Conservation (phyloP, 495 filamentous ascomycete genomes). For the Parachaetomium inaequale region DNA sequence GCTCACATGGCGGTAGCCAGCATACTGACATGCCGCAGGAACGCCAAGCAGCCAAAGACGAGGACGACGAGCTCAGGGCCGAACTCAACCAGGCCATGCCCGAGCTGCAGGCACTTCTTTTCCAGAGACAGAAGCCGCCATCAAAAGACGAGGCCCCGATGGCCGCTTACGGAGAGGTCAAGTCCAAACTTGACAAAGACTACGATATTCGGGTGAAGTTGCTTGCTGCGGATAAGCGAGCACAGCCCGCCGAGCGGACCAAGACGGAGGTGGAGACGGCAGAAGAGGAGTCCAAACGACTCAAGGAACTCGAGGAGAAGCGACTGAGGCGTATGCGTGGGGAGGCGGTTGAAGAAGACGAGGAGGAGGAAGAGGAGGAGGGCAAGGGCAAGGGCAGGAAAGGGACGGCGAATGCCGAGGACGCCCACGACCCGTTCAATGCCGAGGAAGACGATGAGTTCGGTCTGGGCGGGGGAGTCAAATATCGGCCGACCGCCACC, state of each 20-base stretch:
- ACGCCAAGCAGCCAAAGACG: constrained; percentile 86
- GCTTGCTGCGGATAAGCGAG: constrained; percentile 75
- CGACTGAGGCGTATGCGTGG: constrained; percentile 71
- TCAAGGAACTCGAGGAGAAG: constrained; percentile 77
- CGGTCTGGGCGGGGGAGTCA: constrained; percentile 54
- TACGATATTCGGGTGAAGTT: constrained; percentile 82
- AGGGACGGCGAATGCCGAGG: constrained; percentile 34
- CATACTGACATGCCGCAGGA: constrained; percentile 22
- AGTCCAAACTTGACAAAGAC: constrained; percentile 64
- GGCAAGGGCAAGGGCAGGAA: constrained; percentile 38
- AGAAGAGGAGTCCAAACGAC: constrained; percentile 64
- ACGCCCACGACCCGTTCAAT: constrained; percentile 27
- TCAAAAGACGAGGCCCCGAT: constrained; percentile 35
- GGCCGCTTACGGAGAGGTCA: constrained; percentile 56
- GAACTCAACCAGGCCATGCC: constrained; percentile 63
- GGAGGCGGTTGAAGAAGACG: constrained; percentile 49
- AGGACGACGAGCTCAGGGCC: constrained; percentile 74
- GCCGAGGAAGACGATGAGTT: constrained; percentile 52
- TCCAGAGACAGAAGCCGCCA: constrained; percentile 30
- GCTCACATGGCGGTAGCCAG: too few relatives aligned
- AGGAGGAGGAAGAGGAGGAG: constrained; percentile 50
- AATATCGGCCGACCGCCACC: constrained; percentile 41
- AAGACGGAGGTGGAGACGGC: constrained; percentile 88
- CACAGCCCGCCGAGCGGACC: constrained; percentile 77
- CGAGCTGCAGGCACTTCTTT: constrained; percentile 72